Base-by-base conservation (phyloP, 1,139 yeast species). In the Yamadazyma epiphylla region DNA sequence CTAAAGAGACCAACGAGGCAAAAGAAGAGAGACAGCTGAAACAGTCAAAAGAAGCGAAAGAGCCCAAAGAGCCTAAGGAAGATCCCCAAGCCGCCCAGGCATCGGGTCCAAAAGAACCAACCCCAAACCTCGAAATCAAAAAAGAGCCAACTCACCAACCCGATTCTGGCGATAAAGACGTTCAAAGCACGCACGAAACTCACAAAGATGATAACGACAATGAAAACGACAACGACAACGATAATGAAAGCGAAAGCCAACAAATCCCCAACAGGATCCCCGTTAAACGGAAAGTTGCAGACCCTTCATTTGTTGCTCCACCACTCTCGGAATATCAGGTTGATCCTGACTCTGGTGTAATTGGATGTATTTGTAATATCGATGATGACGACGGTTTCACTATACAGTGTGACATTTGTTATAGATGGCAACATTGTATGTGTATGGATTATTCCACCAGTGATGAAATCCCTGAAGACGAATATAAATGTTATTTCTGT, bases 361-460 rank as follows among this genome's bases (percentile, higher is more conserved):
- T 89, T 33, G 87, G 96, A 3, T 89, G 98, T 59, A 76, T 89
- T 4, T 89, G 98, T 63, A 89, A 80, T 1, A 78, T 71, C 42
- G 87, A 80, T 35, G 95, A 89, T 42, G 97, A 89, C 55, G 97
- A 89, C 51, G 96, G 96, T 1, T 87, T 86, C 53, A 88, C 96
- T 1, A 84, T 89, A 38, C 96, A 88, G 55, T 89, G 97, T 60
- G 96, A 88, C 52, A 71, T 77, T 27, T 89, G 97, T 55, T 81
- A 75, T 55, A 76, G 95, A 39, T 89, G 96, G 96, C 96, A 88
- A 52, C 97, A 89, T 59, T 89, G 94, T 26, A 68, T 77, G 15
- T 89, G 97, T 58, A 87, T 86, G 75, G 85, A 84, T 6, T 85
- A 83, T 42, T 69, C 67, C 30, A 74, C 81, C 28, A 79, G 74